phyloP scores from a whole-genome alignment of 208 protist genomes.

The Acanthamoeba polyphaga region DNA sequence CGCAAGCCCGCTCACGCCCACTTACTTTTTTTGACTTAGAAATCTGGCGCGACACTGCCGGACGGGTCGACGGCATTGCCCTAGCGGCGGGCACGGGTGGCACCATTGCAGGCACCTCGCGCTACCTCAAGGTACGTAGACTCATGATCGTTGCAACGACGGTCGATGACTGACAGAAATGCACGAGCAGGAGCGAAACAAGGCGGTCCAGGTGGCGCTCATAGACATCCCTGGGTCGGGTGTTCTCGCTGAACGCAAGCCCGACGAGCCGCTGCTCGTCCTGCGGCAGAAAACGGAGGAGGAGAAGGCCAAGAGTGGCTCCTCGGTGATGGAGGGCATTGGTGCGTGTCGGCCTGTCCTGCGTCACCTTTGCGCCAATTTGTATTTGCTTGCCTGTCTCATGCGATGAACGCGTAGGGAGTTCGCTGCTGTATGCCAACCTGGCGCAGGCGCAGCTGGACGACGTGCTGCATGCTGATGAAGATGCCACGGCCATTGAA shows the following conservation, averaged over 20 bases:
- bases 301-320: constrained; percentile 67
- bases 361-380: background rate
- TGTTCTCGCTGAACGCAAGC: constrained; percentile 28
- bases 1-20: no score
- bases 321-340: constrained; percentile 81
- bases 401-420: background rate
- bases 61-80: constrained; percentile 74
- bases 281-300: constrained; percentile 49
- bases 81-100: constrained; percentile 86
- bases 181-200: background rate
- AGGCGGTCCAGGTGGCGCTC: constrained; percentile 38
- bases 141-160: no score
- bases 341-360: constrained; percentile 10
- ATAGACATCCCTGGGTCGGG: constrained; percentile 79
- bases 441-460: constrained; percentile 84
- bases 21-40: background rate
- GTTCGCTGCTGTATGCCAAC: constrained; percentile 75
- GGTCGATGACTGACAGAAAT: background rate
- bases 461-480: constrained; percentile 77
- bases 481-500: constrained; percentile 81
- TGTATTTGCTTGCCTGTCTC: background rate
- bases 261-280: background rate
- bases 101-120: constrained; percentile 86
- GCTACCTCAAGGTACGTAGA: constrained; percentile 82
- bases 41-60: constrained; percentile 13